phyloP scores from a whole-genome alignment of 2,329 filamentous ascomycete genomes.

The Cladophialophora yegresii region DNA sequence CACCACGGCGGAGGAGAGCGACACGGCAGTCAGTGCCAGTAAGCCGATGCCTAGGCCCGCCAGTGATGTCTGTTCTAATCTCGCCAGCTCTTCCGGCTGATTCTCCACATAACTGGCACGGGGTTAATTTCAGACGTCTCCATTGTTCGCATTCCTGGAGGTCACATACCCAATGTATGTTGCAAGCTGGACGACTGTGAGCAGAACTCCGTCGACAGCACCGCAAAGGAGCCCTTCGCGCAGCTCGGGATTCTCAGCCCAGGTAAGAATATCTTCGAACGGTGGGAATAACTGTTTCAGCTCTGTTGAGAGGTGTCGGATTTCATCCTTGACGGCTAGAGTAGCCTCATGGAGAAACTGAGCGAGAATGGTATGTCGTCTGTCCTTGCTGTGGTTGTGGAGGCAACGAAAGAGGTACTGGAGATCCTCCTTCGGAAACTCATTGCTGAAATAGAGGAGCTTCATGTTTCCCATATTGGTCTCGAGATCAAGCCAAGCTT shows the following conservation, averaged over 20 bases:
- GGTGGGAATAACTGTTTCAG: constrained; percentile 32
- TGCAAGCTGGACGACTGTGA: constrained; percentile 47
- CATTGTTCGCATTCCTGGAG: background rate
- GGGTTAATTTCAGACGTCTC: background rate
- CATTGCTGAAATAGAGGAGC: constrained; percentile 52
- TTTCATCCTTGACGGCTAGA: constrained; percentile 46
- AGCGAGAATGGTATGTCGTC: constrained; percentile 43
- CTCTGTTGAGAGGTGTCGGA: constrained; percentile 35
- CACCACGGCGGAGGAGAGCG: constrained; percentile 44
- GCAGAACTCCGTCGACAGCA: constrained; percentile 50
- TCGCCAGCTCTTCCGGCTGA: background rate
- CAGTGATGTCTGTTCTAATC: constrained; percentile 39
- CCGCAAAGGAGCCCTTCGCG: constrained; percentile 48
- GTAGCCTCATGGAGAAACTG: constrained; percentile 49
- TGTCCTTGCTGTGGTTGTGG: constrained; percentile 47
- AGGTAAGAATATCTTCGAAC: constrained; percentile 32
- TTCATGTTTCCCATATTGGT: background rate
- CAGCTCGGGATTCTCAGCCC: constrained; percentile 36
- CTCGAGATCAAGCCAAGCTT: background rate
- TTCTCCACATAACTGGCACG: background rate
- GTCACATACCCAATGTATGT: constrained; percentile 49
- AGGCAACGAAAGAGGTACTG: constrained; percentile 46
- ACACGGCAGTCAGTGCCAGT: constrained; percentile 47
- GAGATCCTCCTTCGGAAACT: constrained; percentile 53
- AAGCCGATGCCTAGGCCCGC: constrained; percentile 52